phyloP scores from a whole-genome alignment of 768 basidiomycete species.

The Kwoniella dendrophila region DNA sequence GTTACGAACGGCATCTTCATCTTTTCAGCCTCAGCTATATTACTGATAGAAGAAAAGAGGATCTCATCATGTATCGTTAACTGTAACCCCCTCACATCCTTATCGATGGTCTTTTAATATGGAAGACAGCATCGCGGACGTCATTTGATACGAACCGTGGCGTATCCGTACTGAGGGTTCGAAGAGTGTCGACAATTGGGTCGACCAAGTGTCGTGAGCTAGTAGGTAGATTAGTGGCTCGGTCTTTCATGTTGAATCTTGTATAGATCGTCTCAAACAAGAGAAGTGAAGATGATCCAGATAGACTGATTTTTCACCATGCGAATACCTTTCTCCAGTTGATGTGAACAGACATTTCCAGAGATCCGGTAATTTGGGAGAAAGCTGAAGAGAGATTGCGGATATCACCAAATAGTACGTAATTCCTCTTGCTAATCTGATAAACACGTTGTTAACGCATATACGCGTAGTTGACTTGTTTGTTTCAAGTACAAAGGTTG shows the following conservation, averaged over 20 bases:
- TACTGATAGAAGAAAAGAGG: not conserved
- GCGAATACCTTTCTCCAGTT: too few species aligned
- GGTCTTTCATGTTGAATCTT: not conserved
- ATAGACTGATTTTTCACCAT: too few species aligned
- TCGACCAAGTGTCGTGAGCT: slow-evolving; percentile 26
- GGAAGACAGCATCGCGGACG: slow-evolving; percentile 31
- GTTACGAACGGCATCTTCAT: not conserved
- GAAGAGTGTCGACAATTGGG: slow-evolving; percentile 26
- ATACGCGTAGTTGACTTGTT: too few species aligned
- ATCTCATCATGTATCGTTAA: slow-evolving; percentile 29
- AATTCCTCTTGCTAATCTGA: too few species aligned
- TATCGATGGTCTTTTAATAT: slow-evolving; percentile 22
- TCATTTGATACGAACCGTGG: slow-evolving; percentile 26
- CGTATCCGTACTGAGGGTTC: slow-evolving; percentile 19
- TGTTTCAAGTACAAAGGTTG: too few species aligned
- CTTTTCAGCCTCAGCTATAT: not conserved
- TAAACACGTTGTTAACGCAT: too few species aligned
- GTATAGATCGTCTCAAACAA: not conserved
- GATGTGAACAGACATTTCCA: too few species aligned
- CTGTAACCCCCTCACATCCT: slow-evolving; percentile 26
- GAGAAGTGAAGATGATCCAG: too few species aligned
- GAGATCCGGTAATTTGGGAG: too few species aligned
- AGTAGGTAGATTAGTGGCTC: not conserved
- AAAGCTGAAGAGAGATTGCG: too few species aligned
- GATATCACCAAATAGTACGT: too few species aligned